Percentiles rank a stretch among this genome's conserved stretches.
Evolutionary conservation across 768 basidiomycete genomes (phyloP).

Genomic region (Macrolepiota dolichaula): DNA sequence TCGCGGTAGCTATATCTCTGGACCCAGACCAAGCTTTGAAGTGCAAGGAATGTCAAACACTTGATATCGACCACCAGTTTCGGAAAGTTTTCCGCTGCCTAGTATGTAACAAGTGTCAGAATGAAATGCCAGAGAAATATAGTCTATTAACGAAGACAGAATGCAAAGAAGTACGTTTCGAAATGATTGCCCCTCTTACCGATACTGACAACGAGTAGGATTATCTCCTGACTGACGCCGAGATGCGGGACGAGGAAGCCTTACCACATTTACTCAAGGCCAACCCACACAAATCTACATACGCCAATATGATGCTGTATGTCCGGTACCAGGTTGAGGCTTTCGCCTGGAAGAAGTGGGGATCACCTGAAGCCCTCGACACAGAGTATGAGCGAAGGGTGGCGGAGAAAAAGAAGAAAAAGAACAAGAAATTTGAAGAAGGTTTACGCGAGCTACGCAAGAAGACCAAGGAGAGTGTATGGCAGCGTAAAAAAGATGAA

Average conservation of each 20-base stretch:
- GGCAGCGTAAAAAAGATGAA: conserved; percentile 82
- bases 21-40: conserved; percentile 75
- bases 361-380: conserved; percentile 87
- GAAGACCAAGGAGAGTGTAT: conserved; percentile 84
- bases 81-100: conserved; percentile 78
- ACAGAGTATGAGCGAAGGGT: conserved; percentile 79
- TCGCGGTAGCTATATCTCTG: conserved; percentile 64
- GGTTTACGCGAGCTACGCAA: conserved; percentile 79
- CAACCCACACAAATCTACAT: conserved; percentile 93
- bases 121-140: conserved; percentile 88
- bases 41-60: conserved; percentile 81
- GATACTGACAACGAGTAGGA: conserved; percentile 50
- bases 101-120: conserved; percentile 90
- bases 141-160: conserved; percentile 97
- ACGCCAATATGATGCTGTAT: conserved; percentile 99
- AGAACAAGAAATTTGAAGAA: conserved; percentile 94
- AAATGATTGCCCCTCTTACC: background rate
- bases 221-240: conserved; percentile 83
- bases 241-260: conserved; percentile 86
- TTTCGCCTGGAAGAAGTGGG: conserved; percentile 99
- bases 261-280: conserved; percentile 93
- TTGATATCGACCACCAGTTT: conserved; percentile 84
- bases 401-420: conserved; percentile 82
- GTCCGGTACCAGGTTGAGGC: conserved; percentile 91
- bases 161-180: conserved; percentile 77